phyloP scores from a whole-genome alignment of 345 rosid genomes.

The Conringia planisiliqua region DNA sequence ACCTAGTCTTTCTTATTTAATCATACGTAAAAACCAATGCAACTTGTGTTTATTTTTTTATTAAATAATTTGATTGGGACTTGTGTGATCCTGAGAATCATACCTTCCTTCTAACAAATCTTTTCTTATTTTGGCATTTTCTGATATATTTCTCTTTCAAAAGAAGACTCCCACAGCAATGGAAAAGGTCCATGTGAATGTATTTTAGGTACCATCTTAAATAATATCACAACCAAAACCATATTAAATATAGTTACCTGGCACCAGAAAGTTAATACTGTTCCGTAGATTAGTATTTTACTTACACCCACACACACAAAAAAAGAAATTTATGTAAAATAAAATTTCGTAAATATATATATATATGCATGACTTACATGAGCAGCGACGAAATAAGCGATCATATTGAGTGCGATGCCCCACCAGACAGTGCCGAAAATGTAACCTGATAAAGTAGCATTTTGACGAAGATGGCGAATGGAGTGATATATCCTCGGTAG shows the following conservation, averaged over 20 bases:
- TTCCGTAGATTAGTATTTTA: neutral
- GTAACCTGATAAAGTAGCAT: conserved; percentile 89
- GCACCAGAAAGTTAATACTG: conserved; percentile 8
- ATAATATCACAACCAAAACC: neutral
- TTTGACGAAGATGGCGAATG: conserved; percentile 76
- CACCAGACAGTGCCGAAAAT: conserved; percentile 96
- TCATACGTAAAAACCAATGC: conserved; percentile 5
- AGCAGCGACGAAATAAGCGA: conserved; percentile 90
- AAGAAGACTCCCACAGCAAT: conserved; percentile 21
- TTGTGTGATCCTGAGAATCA: conserved; percentile 20
- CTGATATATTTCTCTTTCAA: neutral
- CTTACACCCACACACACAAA: neutral
- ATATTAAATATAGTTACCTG: neutral
- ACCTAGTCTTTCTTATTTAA: neutral
- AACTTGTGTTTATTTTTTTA: neutral
- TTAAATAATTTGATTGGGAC: conserved; percentile 22
- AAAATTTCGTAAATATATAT: no score
- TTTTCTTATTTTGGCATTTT: conserved; percentile 31
- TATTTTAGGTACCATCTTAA: conserved; percentile 1
- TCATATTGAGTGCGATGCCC: conserved; percentile 93
- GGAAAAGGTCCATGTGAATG: conserved; percentile 33
- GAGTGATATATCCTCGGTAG: conserved; percentile 93
- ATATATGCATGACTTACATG: no score
- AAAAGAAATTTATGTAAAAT: neutral
- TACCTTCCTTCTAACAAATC: conserved; percentile 37